Evolutionary conservation across 176 grass and related monocot species (phyloP).

Genomic region (Ampelocalamus luodianensis): DNA sequence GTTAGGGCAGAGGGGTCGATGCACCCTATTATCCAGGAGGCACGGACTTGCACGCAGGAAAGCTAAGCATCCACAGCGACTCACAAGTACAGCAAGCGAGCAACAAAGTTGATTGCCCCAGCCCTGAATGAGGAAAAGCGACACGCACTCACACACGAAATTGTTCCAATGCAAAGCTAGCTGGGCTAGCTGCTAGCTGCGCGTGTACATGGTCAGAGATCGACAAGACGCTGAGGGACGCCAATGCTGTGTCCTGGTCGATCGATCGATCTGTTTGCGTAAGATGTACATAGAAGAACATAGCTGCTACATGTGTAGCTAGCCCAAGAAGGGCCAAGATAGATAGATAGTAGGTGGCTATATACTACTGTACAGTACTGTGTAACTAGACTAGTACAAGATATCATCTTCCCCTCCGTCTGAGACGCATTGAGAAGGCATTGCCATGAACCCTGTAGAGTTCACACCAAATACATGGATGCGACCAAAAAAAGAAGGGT

Average conservation of each 20-base stretch:
- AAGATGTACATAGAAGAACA: neutral
- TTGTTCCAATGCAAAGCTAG: constrained; percentile 27
- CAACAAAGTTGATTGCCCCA: constrained; percentile 16
- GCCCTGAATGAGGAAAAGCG: constrained; percentile 58
- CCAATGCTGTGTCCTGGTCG: neutral
- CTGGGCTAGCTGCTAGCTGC: neutral
- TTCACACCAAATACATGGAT: neutral
- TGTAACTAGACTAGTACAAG: neutral
- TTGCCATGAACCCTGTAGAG: constrained; percentile 29
- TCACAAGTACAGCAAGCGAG: neutral
- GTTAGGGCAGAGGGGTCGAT: neutral
- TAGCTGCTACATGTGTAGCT: neutral
- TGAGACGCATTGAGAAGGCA: neutral
- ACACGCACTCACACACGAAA: constrained; percentile 53
- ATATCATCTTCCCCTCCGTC: neutral
- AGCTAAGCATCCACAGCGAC: neutral
- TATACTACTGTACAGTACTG: neutral
- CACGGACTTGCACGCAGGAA: neutral
- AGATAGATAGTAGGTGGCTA: neutral
- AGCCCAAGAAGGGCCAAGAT: neutral
- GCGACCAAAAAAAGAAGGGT: too few species aligned
- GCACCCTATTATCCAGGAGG: constrained; percentile 14
- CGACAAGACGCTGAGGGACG: constrained; percentile 18
- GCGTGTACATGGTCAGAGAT: neutral
- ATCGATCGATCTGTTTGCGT: neutral